Evolutionary conservation across 352 stramenopile genomes (phyloP), one percentile per base, ranked within the genome.

Genomic region (Pythium sukuiense): DNA sequence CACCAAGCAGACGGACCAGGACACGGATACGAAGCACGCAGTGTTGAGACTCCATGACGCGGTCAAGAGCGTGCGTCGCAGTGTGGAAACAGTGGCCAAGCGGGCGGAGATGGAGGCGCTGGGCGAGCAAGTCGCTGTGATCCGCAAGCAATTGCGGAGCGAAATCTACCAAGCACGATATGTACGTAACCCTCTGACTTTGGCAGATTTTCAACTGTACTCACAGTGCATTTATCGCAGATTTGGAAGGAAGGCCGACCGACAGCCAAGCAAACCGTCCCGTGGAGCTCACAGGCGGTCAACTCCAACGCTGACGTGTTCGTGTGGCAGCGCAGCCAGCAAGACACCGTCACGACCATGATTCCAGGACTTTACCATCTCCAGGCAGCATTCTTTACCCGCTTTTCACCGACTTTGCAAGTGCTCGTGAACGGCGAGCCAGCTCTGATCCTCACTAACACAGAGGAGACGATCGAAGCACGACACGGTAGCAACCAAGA

Each of bases 101-200:
- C 73, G 62, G 14, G 67, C 59, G 33, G 69, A 76, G 6, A 32
- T 69, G 7, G 69, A 70, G 7, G 67, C 76, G 5, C 73, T 88
- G 1, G 53, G 55, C 8, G 72, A 74, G 14, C 79, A 92, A 39
- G 46, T 92, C 5, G 49, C 73, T 14, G 62, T 59, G 13, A 67
- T 92, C 30, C 78, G 76, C 24, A 73, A 74, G 29, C 81, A 90
- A 49, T 70, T 92, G 13, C 76, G 80, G 30, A 87, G 81, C 24
- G 85, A 93, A 56, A 77, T 93, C 13, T 90, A 81, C 63, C 82
- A 91, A 64, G 85, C 82, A 12, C 82, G 82, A 33, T 93, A 87
- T 46, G 84, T 90, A 73, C 67, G 81, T 79, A 45, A 24, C 20
- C 20, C 20, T 24, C 20, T 24, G 18, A 14, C n/a, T 35, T 7